Evolutionary conservation across 352 stramenopile genomes (phyloP).

Genomic region (Phytophthora hybrid): DNA sequence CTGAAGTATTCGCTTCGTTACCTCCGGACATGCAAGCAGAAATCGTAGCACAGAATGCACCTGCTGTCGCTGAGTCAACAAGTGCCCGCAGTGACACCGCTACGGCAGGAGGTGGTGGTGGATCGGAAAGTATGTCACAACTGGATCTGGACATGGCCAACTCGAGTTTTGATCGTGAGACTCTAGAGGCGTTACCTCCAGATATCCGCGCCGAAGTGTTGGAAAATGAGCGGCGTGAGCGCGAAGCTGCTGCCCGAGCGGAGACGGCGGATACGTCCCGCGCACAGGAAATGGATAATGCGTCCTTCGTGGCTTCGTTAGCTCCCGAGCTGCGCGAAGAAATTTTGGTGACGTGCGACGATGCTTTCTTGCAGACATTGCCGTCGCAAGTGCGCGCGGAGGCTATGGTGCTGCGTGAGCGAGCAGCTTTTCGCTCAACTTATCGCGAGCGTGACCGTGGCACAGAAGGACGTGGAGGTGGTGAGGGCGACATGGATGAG

Average conservation of each 20-base stretch:
- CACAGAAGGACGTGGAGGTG: constrained; percentile 37
- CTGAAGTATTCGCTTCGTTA: constrained; percentile 96
- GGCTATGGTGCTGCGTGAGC: constrained; percentile 95
- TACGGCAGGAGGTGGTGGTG: constrained; percentile 37
- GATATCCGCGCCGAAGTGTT: constrained; percentile 98
- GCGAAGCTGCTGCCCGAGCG: constrained; percentile 75
- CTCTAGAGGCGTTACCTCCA: constrained; percentile 95
- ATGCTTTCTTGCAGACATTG: constrained; percentile 95
- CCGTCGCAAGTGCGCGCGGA: constrained; percentile 95
- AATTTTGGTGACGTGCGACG: constrained; percentile 96
- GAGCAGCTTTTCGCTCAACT: constrained; percentile 80
- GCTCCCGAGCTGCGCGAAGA: constrained; percentile 96
- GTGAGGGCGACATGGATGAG: constrained; percentile 63
- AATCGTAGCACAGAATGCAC: constrained; percentile 88
- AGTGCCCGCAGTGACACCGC: constrained; percentile 43
- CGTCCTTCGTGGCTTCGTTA: constrained; percentile 97
- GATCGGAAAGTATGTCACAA: constrained; percentile 77
- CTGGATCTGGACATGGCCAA: constrained; percentile 87
- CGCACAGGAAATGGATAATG: constrained; percentile 99
- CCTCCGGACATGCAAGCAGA: constrained; percentile 98
- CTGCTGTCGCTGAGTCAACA: constrained; percentile 38
- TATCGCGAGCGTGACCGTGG: constrained; percentile 59
- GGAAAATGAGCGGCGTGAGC: constrained; percentile 95
- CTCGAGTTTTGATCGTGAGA: constrained; percentile 95
- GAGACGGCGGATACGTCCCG: constrained; percentile 92